Conservation (phyloP, 106 monocot genomes). For the Dendrobium catenatum region DNA sequence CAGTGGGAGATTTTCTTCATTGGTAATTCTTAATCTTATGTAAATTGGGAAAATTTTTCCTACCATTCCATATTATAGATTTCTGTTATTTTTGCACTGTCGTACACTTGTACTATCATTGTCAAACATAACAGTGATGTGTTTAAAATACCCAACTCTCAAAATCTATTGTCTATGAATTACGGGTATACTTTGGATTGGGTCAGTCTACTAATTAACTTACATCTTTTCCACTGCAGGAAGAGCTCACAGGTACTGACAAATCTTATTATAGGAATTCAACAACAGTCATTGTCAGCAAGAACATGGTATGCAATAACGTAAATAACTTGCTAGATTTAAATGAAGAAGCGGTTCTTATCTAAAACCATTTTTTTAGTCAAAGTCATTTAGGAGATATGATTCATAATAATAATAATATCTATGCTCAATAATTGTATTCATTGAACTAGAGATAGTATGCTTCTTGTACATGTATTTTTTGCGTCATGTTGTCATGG, state of each 20-base stretch:
- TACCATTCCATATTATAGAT: neutral
- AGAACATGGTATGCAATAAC: constrained; percentile 32
- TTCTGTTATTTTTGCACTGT: neutral
- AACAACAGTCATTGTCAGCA: constrained; percentile 11
- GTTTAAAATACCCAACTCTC: neutral
- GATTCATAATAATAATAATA: neutral
- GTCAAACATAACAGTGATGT: neutral
- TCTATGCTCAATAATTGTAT: neutral
- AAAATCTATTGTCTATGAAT: neutral
- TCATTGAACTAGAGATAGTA: neutral
- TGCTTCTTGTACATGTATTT: neutral
- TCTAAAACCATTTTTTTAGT: neutral
- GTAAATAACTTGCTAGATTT: neutral
- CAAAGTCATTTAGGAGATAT: neutral
- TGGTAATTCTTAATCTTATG: constrained; percentile 26
- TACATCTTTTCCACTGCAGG: constrained; percentile 20
- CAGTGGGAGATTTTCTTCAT: constrained; percentile 16
- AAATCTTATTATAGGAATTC: constrained; percentile 48
- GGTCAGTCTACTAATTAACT: neutral
- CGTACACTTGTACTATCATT: neutral
- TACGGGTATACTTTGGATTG: neutral
- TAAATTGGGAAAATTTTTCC: neutral
- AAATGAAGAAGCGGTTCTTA: neutral
- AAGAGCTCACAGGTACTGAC: constrained; percentile 23
- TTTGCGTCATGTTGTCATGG: neutral